These are phyloP conservation scores for Jatropha multifida DNA, from an alignment of 441 rosid genomes.

Conservation along the genomic window DNA sequence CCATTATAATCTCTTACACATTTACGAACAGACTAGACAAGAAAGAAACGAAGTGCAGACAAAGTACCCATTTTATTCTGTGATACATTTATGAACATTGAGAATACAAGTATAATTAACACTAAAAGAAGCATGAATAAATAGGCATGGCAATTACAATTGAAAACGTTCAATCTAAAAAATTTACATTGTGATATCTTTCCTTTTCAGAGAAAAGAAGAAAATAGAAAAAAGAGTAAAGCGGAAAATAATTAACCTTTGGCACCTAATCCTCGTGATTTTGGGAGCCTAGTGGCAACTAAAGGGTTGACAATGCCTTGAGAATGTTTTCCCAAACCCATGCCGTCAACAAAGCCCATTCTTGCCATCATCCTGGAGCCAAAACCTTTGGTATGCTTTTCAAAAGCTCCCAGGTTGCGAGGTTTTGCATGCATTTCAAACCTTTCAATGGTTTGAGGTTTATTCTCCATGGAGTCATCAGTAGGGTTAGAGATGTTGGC, in stretches of 20 bases:
- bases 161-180: background rate
- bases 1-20: too few species aligned
- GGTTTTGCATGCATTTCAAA: conserved; percentile 22
- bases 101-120: background rate
- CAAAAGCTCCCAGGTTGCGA: conserved; percentile 61
- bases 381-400: conserved; percentile 84
- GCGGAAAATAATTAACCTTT: conserved; percentile 27
- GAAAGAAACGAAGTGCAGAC: background rate
- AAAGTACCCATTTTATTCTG: background rate
- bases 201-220: background rate
- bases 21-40: background rate
- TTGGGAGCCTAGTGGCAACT: conserved; percentile 61
- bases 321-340: conserved; percentile 73
- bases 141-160: background rate
- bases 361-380: conserved; percentile 93
- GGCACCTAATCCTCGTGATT: conserved; percentile 76
- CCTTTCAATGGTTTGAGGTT: conserved; percentile 17
- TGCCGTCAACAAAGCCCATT: conserved; percentile 92
- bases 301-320: conserved; percentile 78
- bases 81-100: background rate
- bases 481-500: conserved; percentile 43
- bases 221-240: background rate
- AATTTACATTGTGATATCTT: background rate
- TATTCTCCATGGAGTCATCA: conserved; percentile 32
- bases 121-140: background rate